Conservation (phyloP, 1,284 basidiomycete genomes). For the Apiotrichum mycotoxinovorans region DNA sequence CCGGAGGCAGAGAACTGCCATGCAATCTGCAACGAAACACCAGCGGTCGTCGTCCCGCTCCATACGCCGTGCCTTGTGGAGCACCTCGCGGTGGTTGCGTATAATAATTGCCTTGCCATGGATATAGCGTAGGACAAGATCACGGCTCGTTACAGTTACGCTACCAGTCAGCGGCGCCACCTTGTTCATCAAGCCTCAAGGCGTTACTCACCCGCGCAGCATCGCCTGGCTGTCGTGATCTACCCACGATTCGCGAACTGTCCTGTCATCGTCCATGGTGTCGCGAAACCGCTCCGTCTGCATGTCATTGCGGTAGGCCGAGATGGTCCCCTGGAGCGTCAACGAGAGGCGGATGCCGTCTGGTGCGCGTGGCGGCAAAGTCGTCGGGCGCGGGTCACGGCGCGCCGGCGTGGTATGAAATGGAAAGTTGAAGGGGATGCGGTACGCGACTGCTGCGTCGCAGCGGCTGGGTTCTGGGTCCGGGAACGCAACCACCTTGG, state of each 20-base stretch:
- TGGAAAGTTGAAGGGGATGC: not conserved
- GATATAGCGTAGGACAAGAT: not conserved
- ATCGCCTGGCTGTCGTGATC: not conserved
- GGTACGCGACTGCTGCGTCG: not conserved
- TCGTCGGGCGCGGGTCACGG: not conserved
- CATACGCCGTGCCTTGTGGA: not conserved
- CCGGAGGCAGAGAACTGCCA: not conserved
- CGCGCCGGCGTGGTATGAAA: not conserved
- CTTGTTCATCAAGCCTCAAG: not conserved
- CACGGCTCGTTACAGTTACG: not conserved
- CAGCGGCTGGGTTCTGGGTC: not conserved
- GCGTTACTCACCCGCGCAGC: not conserved
- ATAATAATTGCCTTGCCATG: not conserved
- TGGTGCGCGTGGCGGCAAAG: not conserved
- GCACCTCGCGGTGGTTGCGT: not conserved
- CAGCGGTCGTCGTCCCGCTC: not conserved
- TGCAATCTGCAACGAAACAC: no score
- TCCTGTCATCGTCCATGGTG: not conserved
- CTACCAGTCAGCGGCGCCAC: no score
- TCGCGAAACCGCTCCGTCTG: not conserved
- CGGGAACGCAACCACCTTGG: conserved; percentile 21
- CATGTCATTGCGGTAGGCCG: not conserved
- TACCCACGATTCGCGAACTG: not conserved
- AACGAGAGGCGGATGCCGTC: not conserved
- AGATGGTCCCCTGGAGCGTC: not conserved